These are phyloP conservation scores for Alternaria sp. DNA, from an alignment of 2,329 filamentous ascomycete species.

Conservation along the genomic window DNA sequence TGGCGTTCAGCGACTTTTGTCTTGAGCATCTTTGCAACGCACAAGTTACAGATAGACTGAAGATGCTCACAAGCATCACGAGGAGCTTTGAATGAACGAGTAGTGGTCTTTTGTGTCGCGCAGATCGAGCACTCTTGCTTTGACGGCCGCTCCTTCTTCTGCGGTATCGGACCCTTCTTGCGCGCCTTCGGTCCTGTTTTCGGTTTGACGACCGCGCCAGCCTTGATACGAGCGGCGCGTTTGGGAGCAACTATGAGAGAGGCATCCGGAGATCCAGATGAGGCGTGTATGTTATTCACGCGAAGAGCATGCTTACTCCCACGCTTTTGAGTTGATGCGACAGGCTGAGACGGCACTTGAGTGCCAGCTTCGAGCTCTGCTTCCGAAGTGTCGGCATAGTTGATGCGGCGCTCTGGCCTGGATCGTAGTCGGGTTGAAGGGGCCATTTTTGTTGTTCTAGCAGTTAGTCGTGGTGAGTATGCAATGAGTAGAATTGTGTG, in stretches of 20 bases:
- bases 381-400: slow-evolving; percentile 6
- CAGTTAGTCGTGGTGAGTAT: slow-evolving; percentile 1
- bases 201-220: slow-evolving; percentile 2
- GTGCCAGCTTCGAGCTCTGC: background rate
- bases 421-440: slow-evolving; percentile 16
- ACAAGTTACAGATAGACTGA: slow-evolving; percentile 26
- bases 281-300: background rate
- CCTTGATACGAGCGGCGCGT: slow-evolving; percentile 10
- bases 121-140: slow-evolving; percentile 34
- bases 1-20: slow-evolving; percentile 22
- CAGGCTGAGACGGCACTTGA: background rate
- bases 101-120: slow-evolving; percentile 12
- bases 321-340: background rate
- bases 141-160: slow-evolving; percentile 13
- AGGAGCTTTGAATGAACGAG: slow-evolving; percentile 19
- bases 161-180: slow-evolving; percentile 1
- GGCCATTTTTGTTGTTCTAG: slow-evolving; percentile 17
- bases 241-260: background rate
- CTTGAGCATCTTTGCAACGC: slow-evolving; percentile 31
- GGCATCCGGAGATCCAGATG: background rate
- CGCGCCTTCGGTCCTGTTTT: slow-evolving; percentile 6
- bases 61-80: slow-evolving; percentile 30
- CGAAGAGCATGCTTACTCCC: background rate
- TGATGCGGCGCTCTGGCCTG: slow-evolving; percentile 11
- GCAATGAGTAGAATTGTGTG: background rate